A percentile compares a stretch with the other conserved stretches of the same genome.
These are phyloP conservation scores for Aspergillus ustus DNA, from an alignment of 2,329 filamentous ascomycete genomes.

Conservation along the genomic window DNA sequence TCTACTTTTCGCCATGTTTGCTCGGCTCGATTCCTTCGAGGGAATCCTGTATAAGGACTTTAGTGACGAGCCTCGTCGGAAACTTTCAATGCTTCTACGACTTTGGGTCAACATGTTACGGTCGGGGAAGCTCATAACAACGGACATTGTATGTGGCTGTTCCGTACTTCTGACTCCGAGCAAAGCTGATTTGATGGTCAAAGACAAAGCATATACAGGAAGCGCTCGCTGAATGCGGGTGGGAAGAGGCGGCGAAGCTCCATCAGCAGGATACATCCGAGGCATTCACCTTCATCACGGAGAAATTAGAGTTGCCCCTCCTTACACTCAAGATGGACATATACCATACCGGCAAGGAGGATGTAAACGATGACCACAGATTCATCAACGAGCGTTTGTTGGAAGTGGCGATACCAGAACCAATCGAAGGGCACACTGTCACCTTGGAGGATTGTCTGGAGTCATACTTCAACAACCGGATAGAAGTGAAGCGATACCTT, in stretches of 20 bases:
- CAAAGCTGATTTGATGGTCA: constrained; percentile 5
- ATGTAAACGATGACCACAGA: constrained; percentile 87
- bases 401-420: constrained; percentile 81
- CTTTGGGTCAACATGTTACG: constrained; percentile 94
- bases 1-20: constrained; percentile 94
- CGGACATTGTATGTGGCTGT: constrained; percentile 70
- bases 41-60: constrained; percentile 84
- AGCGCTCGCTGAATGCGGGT: constrained; percentile 81
- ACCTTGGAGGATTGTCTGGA: constrained; percentile 91
- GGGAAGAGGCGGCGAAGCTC: constrained; percentile 76
- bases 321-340: constrained; percentile 92
- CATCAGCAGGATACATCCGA: constrained; percentile 95
- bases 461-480: constrained; percentile 90
- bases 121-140: constrained; percentile 80
- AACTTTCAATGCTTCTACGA: constrained; percentile 76
- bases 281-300: constrained; percentile 93
- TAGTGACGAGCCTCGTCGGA: constrained; percentile 71
- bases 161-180: neutral
- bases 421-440: constrained; percentile 68
- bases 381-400: constrained; percentile 89
- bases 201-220: constrained; percentile 84
- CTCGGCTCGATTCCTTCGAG: constrained; percentile 86
- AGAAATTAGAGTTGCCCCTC: constrained; percentile 82
- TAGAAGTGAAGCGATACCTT: constrained; percentile 82
- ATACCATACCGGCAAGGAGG: constrained; percentile 85